Evolutionary conservation across 441 rosid species (phyloP).

Genomic region (Brassica hybrid): DNA sequence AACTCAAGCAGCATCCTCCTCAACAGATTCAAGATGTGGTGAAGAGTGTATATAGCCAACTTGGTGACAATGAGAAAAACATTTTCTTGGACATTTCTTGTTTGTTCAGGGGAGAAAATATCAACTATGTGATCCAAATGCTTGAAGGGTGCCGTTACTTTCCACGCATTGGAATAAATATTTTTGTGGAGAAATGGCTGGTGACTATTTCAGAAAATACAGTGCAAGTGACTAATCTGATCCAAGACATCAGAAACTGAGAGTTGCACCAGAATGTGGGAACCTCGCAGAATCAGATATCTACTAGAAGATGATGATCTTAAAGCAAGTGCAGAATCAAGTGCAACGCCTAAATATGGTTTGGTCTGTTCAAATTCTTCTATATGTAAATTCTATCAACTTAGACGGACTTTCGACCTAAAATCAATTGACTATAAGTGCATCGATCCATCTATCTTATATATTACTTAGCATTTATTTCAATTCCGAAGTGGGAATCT

Average conservation of each 20-base stretch:
- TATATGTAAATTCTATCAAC: neutral
- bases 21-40: neutral
- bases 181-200: neutral
- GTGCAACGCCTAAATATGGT: constrained; percentile 1
- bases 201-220: neutral
- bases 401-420: neutral
- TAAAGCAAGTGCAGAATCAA: neutral
- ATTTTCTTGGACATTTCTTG: constrained; percentile 30
- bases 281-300: neutral
- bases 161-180: neutral
- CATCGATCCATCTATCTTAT: neutral
- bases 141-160: neutral
- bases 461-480: neutral
- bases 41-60: neutral
- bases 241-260: neutral
- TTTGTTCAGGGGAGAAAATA: neutral
- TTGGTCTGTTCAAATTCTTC: neutral
- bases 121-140: neutral
- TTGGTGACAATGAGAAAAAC: constrained; percentile 22
- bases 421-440: neutral
- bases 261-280: neutral
- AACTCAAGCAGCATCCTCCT: neutral
- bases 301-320: neutral
- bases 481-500: neutral
- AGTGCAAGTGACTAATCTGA: neutral